A percentile compares a stretch with the other conserved stretches of the same genome.
Evolutionary conservation across 2,329 filamentous ascomycete genomes (phyloP).

Genomic region (Diplocarpon rosae): DNA sequence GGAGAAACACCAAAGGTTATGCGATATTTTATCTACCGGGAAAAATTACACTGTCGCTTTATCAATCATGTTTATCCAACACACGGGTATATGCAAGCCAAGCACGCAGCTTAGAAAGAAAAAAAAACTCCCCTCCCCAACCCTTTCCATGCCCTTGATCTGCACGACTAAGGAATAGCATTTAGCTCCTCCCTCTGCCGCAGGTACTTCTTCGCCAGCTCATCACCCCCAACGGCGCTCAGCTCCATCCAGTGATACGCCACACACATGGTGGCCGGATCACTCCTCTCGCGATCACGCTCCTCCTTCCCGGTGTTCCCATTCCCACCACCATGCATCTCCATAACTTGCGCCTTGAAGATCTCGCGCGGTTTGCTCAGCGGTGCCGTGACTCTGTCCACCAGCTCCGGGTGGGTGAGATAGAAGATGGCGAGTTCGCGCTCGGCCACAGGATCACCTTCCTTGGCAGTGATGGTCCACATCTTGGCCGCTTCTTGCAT

Average conservation of each 20-base stretch:
- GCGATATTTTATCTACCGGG: too few species aligned
- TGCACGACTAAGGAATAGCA: conserved; percentile 18
- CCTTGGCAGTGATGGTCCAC: conserved; percentile 88
- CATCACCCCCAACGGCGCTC: conserved; percentile 75
- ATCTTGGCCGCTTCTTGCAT: conserved; percentile 77
- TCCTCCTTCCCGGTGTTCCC: conserved; percentile 31
- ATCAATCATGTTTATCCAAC: too few species aligned
- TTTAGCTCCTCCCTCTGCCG: conserved; percentile 41
- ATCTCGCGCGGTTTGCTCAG: conserved; percentile 77
- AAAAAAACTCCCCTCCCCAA: neutral
- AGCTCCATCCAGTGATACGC: conserved; percentile 97
- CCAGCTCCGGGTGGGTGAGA: conserved; percentile 78
- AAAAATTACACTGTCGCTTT: too few species aligned
- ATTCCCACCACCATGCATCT: conserved; percentile 42
- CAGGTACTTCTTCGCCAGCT: conserved; percentile 72
- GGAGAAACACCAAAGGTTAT: too few species aligned
- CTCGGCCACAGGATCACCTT: conserved; percentile 80
- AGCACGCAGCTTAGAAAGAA: too few species aligned
- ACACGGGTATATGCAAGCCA: too few species aligned
- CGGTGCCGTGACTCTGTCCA: conserved; percentile 70
- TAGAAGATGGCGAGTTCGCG: conserved; percentile 90
- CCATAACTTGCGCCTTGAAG: conserved; percentile 81
- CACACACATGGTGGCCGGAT: conserved; percentile 83
- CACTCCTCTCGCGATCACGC: conserved; percentile 53
- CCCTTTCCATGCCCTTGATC: neutral